These are phyloP conservation scores for Fusarium avenaceum DNA, from an alignment of 2,329 filamentous ascomycete species.

Conservation along the genomic window DNA sequence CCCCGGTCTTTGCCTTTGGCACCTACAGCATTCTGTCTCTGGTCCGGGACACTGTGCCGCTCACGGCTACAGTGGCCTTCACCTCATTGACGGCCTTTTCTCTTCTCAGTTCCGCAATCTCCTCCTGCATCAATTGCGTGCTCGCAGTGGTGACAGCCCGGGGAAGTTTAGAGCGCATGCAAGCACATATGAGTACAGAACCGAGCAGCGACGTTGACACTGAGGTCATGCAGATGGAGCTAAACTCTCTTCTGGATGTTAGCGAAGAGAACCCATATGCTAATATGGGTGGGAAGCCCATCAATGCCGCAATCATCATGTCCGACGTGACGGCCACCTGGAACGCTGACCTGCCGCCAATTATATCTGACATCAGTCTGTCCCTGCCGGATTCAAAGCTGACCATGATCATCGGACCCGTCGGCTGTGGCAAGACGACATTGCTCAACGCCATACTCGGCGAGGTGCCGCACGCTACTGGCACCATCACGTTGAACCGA, in stretches of 20 bases:
- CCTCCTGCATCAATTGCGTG: conserved; percentile 12
- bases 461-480: conserved; percentile 10
- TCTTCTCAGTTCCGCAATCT: conserved; percentile 16
- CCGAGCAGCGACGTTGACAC: conserved; percentile 1
- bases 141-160: conserved; percentile 15
- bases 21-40: conserved; percentile 15
- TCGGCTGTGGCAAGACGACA: conserved; percentile 16
- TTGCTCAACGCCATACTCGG: conserved; percentile 13
- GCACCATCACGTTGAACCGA: conserved; percentile 12
- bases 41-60: conserved; percentile 11
- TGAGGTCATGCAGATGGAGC: conserved; percentile 6
- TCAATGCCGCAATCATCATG: conserved; percentile 13
- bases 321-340: conserved; percentile 12
- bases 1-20: conserved; percentile 16
- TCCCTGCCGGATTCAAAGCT: conserved; percentile 13
- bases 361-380: conserved; percentile 12
- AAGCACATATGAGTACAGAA: conserved; percentile 15
- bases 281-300: conserved; percentile 5
- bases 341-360: conserved; percentile 8
- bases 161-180: conserved; percentile 16
- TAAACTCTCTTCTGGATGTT: conserved; percentile 5
- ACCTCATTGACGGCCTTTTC: conserved; percentile 16
- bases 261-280: conserved; percentile 10
- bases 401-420: conserved; percentile 13
- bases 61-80: conserved; percentile 13